These are phyloP conservation scores for Teratosphaeria zuluensis DNA, from an alignment of 2,329 filamentous ascomycete genomes.

Conservation along the genomic window DNA sequence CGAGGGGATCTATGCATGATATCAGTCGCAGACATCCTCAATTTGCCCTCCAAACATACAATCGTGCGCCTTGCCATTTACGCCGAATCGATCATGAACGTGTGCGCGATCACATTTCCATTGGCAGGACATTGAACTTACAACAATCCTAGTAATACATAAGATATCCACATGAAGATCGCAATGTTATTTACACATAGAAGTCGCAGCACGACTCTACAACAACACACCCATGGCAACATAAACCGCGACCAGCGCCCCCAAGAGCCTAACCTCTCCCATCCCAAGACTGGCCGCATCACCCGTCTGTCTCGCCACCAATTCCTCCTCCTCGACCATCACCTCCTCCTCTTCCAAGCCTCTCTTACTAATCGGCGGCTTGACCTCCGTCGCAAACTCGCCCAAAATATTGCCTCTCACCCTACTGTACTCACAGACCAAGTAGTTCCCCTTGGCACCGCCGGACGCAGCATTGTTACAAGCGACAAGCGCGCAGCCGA, in stretches of 20 bases:
- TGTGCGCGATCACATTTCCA: no score
- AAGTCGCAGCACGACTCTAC: conserved; percentile 1
- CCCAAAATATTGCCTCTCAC: conserved; percentile 27
- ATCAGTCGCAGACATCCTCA: no score
- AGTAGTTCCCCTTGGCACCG: conserved; percentile 15
- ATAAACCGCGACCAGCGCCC: conserved; percentile 7
- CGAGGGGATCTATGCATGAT: no score
- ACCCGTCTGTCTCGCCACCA: conserved; percentile 4
- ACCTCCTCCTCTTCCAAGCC: conserved; percentile 9
- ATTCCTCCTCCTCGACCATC: conserved; percentile 4
- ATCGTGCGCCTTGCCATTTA: no score
- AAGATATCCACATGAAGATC: background rate
- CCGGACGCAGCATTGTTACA: conserved; percentile 12
- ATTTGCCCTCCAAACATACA: no score
- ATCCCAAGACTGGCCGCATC: background rate
- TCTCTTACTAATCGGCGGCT: conserved; percentile 11
- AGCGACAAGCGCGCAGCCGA: conserved; percentile 19
- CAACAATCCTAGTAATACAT: background rate
- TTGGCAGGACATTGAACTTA: no score
- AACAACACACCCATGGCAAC: conserved; percentile 1
- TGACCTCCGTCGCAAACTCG: conserved; percentile 26
- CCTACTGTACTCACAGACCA: conserved; percentile 32
- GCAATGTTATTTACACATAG: background rate
- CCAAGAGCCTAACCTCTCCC: background rate
- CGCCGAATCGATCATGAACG: no score